These are phyloP conservation scores for Golubevia pallescens DNA, from an alignment of 1,284 basidiomycete species.

Conservation along the genomic window DNA sequence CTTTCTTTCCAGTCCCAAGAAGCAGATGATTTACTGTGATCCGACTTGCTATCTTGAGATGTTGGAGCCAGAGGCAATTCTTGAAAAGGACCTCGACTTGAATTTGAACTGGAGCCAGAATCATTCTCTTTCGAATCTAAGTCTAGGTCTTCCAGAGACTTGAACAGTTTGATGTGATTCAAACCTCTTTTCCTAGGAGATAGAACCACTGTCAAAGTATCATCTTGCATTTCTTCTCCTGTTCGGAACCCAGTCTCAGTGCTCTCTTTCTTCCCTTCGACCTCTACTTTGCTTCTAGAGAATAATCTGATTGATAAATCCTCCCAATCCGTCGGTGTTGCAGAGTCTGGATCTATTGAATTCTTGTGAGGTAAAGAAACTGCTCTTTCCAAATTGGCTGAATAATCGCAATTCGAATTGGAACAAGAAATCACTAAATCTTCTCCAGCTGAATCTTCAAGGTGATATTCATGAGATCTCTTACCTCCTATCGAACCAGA, in stretches of 20 bases:
- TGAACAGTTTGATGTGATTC: conserved; percentile 44
- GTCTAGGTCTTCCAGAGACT: not conserved
- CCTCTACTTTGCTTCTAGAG: too few species aligned
- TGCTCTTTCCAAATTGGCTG: conserved; percentile 62
- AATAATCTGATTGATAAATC: conserved; percentile 13
- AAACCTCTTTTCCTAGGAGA: conserved; percentile 18
- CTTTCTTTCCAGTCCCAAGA: conserved; percentile 48
- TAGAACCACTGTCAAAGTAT: conserved; percentile 37
- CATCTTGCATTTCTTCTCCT: not conserved
- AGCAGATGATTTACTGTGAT: not conserved
- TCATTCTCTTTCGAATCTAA: too few species aligned
- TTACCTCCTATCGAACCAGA: conserved; percentile 64
- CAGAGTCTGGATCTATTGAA: too few species aligned
- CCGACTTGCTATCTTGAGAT: too few species aligned
- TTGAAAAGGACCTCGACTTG: too few species aligned
- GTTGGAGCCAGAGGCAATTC: too few species aligned
- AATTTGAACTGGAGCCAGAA: too few species aligned
- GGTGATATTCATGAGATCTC: conserved; percentile 64
- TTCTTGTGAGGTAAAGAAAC: conserved; percentile 22
- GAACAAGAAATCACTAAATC: conserved; percentile 61
- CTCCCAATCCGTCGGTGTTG: conserved; percentile 7
- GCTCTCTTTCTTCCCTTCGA: too few species aligned
- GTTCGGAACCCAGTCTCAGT: too few species aligned
- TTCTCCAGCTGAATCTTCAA: conserved; percentile 58
- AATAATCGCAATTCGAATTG: conserved; percentile 36